Base-by-base conservation (phyloP, 495 filamentous ascomycete species). In the Penicillium waksmanii region DNA sequence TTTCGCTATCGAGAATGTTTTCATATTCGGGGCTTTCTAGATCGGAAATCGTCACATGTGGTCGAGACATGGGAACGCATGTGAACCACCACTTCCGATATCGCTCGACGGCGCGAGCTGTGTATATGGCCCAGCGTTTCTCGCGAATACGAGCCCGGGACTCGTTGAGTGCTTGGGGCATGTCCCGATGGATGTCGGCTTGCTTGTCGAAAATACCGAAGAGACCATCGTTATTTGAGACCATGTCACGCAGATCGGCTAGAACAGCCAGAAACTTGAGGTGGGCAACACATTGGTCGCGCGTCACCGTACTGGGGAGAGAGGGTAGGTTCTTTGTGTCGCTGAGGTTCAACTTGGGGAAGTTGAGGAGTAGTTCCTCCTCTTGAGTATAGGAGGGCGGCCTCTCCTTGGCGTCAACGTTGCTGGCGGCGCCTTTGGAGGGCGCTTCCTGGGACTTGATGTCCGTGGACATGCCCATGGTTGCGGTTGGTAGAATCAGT, bases 121-220 rank as follows among this genome's bases (percentile, higher is more conserved):
- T 78, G 58, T 88, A 94, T 35, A 93, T 67, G 7, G 82, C 82
- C 92, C 92, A 96, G 68, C 89, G 79, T 75, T 93, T 92, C 75
- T 95, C 89, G 17, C 85, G 74, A 35, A 92, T 79, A 42, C 58
- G 68, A 42, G 63, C 72, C 23, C 56, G 58, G 2, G 64, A 61
- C 42, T 68, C 64, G 8, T 70, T 58, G 2, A 42, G 11, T 17
- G 56, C 33, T 7, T 66, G 56, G 0, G 35, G 52, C 8, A 57
- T 50, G 21, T 62, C 25, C 25, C 5, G 3, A 7, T 27, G 25
- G 25, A 27, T 54, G 3, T 74, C 68, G n/a, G 77, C 77, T 15
- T 72, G 74, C 4, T 70, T 58, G 58, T 89, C 83, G 61, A 72
- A 77, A 43, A 94, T 77, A 6, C 82, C 84, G 68, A 86, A 93